Percentiles rank a stretch among this genome's conserved stretches.
These are phyloP conservation scores for Lactarius deliciosus DNA, from an alignment of 768 basidiomycete species.

Conservation along the genomic window DNA sequence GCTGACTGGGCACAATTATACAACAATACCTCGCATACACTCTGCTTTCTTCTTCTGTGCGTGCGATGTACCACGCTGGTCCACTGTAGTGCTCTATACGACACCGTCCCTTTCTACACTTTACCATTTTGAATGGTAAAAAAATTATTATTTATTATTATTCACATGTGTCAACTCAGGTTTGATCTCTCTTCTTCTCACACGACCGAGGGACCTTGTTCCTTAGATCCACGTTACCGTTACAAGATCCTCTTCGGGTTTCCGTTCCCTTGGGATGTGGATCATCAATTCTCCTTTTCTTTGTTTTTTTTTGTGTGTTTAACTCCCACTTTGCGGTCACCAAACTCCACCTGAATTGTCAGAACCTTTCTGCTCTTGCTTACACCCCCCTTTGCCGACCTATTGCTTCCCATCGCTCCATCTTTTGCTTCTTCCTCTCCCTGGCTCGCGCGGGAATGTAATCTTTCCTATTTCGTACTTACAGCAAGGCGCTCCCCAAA, in stretches of 20 bases:
- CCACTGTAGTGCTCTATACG: not conserved
- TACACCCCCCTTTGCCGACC: not conserved
- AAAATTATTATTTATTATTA: not conserved
- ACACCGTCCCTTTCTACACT: not conserved
- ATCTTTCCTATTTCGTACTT: conserved; percentile 19
- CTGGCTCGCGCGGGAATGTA: conserved; percentile 4
- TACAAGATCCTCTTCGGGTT: conserved; percentile 13
- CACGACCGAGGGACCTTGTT: conserved; percentile 4
- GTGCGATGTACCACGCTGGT: too few relatives aligned
- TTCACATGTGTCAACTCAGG: conserved; percentile 17
- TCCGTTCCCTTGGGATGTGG: conserved; percentile 21
- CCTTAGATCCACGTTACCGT: conserved; percentile 19
- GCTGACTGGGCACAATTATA: too few relatives aligned
- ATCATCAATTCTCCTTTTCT: conserved; percentile 19
- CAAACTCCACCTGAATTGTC: not conserved
- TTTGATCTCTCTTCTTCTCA: not conserved
- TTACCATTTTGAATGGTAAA: conserved; percentile 25
- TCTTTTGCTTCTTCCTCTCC: not conserved
- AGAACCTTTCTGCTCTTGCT: not conserved
- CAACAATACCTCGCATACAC: not conserved
- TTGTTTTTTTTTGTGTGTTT: not conserved
- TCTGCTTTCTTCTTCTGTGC: not conserved
- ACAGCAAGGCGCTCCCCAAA: conserved; percentile 13
- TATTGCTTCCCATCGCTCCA: not conserved
- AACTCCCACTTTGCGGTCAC: conserved; percentile 1